Base-by-base conservation (phyloP, 2,329 filamentous ascomycete genomes). In the Thelonectria rubi region DNA sequence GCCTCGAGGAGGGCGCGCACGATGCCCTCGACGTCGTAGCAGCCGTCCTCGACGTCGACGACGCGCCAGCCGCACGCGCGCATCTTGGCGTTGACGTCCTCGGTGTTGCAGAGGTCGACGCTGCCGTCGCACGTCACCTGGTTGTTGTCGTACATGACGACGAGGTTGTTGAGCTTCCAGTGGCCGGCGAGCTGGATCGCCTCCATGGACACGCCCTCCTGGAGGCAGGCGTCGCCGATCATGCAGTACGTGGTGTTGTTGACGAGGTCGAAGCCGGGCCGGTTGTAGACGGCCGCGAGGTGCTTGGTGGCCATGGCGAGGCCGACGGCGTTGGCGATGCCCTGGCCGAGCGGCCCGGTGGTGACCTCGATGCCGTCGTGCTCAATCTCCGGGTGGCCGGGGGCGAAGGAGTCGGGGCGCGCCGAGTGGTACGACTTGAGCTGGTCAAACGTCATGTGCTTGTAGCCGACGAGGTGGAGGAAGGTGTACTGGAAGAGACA, bases 111-210 rank as follows among this genome's bases (percentile, higher is more conserved):
- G 20, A 76, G 67, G 51, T 86, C 83, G 3, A 86, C 79, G 2
- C 79, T 80, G 1, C 86, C 85, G 59, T 87, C 85, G 66, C 85
- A 87, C 5, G 84, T 87, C 49, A 88, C 77, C 66, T 85, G 82
- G 70, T 88, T 87, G 73, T 88, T 87, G 65, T 88, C 86, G 65
- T 88, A 88, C 48, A 87, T 82, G 24, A 88, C 73, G 3, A 80
- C 81, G 1, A 88, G 74, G 70, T 88, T 88, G 73, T 84, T 81
- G 10, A 88, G 76, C 64, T 78, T 79, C 71, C 80, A 79, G 69
- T 87, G 84, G 1, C 85, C 85, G 6, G 85, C 85, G 6, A 86
- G 79, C 4, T 81, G 81, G 49, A 88, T 81, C 0, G 86, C 82
- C 69, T 88, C 86, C 2, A 86, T 75, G 0, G 78, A 81, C 1